Percentiles rank a stretch among this genome's conserved stretches.
These are phyloP conservation scores for Chenopodium suecicum DNA, from an alignment of 148 eudicot species.

Conservation along the genomic window DNA sequence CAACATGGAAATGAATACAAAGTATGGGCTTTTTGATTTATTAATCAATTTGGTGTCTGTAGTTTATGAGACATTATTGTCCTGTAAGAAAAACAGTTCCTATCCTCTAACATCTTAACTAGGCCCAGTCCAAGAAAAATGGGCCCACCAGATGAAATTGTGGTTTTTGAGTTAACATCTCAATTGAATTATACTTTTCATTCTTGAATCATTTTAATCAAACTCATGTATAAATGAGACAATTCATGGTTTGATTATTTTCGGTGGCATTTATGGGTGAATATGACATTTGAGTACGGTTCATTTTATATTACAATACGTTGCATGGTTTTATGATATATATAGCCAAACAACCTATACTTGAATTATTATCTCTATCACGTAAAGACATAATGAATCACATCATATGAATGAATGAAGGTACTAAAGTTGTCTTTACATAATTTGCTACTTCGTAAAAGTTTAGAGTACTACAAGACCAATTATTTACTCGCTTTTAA, in stretches of 20 bases:
- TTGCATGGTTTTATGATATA: not conserved
- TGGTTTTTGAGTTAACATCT: not conserved
- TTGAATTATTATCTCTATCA: not conserved
- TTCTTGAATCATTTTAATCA: not conserved
- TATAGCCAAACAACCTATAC: not conserved
- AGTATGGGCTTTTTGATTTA: conserved; percentile 20
- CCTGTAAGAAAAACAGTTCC: not conserved
- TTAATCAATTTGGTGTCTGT: conserved; percentile 7
- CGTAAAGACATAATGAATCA: not conserved
- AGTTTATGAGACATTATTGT: not conserved
- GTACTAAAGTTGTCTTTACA: too few species aligned
- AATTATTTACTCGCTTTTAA: too few species aligned
- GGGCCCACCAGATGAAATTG: not conserved
- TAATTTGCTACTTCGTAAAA: too few species aligned
- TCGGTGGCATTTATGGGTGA: conserved; percentile 3
- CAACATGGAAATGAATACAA: not conserved
- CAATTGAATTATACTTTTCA: not conserved
- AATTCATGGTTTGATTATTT: not conserved
- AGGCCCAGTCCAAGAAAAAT: conserved; percentile 16
- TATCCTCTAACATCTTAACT: too few species aligned
- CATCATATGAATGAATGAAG: not conserved
- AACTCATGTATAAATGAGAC: not conserved
- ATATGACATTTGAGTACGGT: not conserved
- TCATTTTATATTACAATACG: not conserved
- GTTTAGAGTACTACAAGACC: too few species aligned